A percentile compares a stretch with the other conserved stretches of the same genome.
phyloP scores from a whole-genome alignment of 116 monocot genomes.

The Papilionanthe hybrid region DNA sequence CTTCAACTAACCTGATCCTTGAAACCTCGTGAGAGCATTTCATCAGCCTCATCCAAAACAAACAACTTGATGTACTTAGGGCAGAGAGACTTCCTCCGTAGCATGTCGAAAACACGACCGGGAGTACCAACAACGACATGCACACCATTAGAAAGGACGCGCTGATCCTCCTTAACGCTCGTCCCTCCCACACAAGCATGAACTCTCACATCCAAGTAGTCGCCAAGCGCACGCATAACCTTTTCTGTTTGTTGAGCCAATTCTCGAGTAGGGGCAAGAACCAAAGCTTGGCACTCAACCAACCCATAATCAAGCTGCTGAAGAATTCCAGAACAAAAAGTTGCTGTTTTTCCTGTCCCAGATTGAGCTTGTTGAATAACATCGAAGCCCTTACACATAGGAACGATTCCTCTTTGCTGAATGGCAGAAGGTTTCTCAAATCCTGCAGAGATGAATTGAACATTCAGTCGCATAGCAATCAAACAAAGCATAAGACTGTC shows the following conservation, averaged over 20 bases:
- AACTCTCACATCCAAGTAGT: constrained; percentile 43
- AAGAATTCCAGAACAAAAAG: constrained; percentile 47
- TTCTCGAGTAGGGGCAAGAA: constrained; percentile 55
- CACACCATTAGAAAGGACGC: constrained; percentile 37
- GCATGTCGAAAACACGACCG: constrained; percentile 54
- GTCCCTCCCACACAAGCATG: constrained; percentile 55
- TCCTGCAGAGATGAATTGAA: constrained; percentile 16
- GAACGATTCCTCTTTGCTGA: constrained; percentile 54
- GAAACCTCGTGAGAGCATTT: constrained; percentile 60
- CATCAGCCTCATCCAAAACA: constrained; percentile 62
- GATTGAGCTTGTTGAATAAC: constrained; percentile 57
- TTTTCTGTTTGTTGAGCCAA: constrained; percentile 51
- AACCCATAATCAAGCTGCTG: constrained; percentile 45
- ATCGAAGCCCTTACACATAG: constrained; percentile 44
- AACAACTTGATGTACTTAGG: constrained; percentile 44
- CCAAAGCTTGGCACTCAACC: constrained; percentile 44
- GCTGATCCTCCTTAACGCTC: constrained; percentile 41
- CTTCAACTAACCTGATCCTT: constrained; percentile 42
- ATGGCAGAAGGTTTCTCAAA: constrained; percentile 64
- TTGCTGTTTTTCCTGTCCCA: constrained; percentile 60
- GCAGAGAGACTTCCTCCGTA: constrained; percentile 40
- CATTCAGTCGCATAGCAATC: too few species aligned
- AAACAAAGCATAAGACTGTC: too few species aligned
- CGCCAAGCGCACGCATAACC: constrained; percentile 51
- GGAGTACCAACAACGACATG: constrained; percentile 65